Percentiles rank a stretch among this genome's conserved stretches.
Conservation (phyloP, 2,329 filamentous ascomycete genomes). For the Diaporthe eres region DNA sequence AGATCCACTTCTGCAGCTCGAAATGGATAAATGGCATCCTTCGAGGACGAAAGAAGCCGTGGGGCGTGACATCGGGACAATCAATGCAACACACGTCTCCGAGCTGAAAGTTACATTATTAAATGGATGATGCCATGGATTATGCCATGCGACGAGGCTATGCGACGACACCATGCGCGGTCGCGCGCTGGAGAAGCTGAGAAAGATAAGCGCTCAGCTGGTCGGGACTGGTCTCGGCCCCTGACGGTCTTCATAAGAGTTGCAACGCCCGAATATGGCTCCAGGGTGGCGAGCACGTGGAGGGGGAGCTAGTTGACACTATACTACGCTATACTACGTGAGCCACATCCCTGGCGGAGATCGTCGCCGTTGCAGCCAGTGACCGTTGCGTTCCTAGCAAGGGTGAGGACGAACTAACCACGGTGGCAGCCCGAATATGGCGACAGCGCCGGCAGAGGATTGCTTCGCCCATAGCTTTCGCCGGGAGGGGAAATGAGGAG, state of each 20-base stretch:
- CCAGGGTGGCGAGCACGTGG: conserved; percentile 21
- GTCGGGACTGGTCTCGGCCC: not conserved
- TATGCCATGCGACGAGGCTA: conserved; percentile 19
- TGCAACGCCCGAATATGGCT: conserved; percentile 2
- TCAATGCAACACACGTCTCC: conserved; percentile 10
- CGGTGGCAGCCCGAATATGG: conserved; percentile 24
- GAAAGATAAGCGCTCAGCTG: not conserved
- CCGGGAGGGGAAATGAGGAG: conserved; percentile 23
- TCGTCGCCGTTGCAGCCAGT: conserved; percentile 25
- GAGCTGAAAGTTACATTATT: conserved; percentile 13
- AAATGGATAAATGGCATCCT: not conserved
- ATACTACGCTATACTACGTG: conserved; percentile 28
- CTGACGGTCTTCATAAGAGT: conserved; percentile 16
- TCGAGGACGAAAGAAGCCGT: conserved; percentile 2
- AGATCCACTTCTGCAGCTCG: not conserved
- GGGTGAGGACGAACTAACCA: not conserved
- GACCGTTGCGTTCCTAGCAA: conserved; percentile 17
- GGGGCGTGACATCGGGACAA: conserved; percentile 18
- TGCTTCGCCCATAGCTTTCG: conserved; percentile 8
- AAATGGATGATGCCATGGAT: conserved; percentile 6
- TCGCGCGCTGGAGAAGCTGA: not conserved
- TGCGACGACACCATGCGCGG: not conserved
- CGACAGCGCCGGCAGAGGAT: conserved; percentile 23
- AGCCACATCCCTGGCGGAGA: conserved; percentile 7
- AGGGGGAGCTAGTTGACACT: conserved; percentile 19